Base-by-base conservation (phyloP, 129 eudicot species). In the Deinandra increscens region DNA sequence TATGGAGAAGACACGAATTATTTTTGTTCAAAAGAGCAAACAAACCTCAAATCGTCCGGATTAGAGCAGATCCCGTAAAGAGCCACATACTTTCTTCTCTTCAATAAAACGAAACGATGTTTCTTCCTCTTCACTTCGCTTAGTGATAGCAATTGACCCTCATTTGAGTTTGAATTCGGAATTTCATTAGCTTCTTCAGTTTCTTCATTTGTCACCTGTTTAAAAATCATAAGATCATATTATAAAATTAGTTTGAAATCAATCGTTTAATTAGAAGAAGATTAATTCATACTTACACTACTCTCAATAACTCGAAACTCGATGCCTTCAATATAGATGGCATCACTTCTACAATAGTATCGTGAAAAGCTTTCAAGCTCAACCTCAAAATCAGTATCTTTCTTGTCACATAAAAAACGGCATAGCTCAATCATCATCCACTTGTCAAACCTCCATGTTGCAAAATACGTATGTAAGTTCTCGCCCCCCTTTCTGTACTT, bases 381-480 rank as follows among this genome's bases (percentile, higher is more conserved):
- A n/a, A n/a, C n/a, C n/a, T n/a, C n/a, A n/a, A n/a, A n/a, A n/a
- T n/a, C n/a, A n/a, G n/a, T n/a, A n/a, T n/a, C n/a, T n/a, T n/a
- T n/a, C n/a, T n/a, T n/a, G n/a, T n/a, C n/a, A n/a, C n/a, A n/a
- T n/a, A n/a, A n/a, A n/a, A n/a, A n/a, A n/a, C n/a, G n/a, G n/a
- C n/a, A n/a, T n/a, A n/a, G n/a, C 11, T 65, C 14, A 43, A 43
- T 65, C 5, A 31, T n/a, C n/a, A n/a, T n/a, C n/a, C 70, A 65
- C 18, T 9, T 11, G 33, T 15, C 59, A 0, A 26, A n/a, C 14
- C 60, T 48, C 72, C 42, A 46, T 48, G 26, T 26, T 46, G 59
- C 44, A 9, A 67, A 67, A 67, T 31, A 41, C 4, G 56, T 14
- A 22, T 65, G 70, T 6, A 65, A 65, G 41, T n/a, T n/a, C 49